Conservation (phyloP, 2,329 filamentous ascomycete genomes). For the Talaromyces sp. region DNA sequence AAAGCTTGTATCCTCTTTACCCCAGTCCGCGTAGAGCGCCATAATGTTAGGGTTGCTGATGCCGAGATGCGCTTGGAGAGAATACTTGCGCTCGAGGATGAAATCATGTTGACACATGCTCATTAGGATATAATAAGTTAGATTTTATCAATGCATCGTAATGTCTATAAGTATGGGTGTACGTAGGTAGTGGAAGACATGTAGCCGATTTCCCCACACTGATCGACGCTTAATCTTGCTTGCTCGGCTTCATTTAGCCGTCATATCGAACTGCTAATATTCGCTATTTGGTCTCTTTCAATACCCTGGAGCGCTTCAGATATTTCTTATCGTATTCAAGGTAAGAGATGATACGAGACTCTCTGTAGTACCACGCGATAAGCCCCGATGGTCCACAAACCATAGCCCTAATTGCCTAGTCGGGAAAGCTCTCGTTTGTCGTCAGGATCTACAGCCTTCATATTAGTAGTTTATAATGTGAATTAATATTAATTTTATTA, state of each 20-base stretch:
- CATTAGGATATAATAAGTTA: background rate
- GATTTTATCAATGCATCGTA: no score
- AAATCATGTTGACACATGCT: background rate
- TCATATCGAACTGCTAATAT: no score
- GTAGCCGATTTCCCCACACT: background rate
- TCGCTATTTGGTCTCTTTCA: constrained; percentile 17
- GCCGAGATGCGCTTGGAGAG: background rate
- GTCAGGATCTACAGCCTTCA: no score
- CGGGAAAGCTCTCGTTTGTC: no score
- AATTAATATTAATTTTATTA: no score
- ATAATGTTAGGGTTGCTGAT: background rate
- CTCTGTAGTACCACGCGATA: background rate
- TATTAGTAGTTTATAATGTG: no score
- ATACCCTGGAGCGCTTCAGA: constrained; percentile 25
- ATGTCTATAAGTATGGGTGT: no score
- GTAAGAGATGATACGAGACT: constrained; percentile 19
- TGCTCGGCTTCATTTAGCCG: background rate
- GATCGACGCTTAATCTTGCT: background rate
- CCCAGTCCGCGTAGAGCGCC: background rate
- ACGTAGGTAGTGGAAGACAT: background rate
- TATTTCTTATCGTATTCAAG: constrained; percentile 27
- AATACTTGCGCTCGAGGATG: background rate
- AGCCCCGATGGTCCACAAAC: background rate
- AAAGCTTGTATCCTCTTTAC: background rate
- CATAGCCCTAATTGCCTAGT: no score